These are phyloP conservation scores for Calcarisporium arbuscula DNA, from an alignment of 2,329 filamentous ascomycete genomes.

Conservation along the genomic window DNA sequence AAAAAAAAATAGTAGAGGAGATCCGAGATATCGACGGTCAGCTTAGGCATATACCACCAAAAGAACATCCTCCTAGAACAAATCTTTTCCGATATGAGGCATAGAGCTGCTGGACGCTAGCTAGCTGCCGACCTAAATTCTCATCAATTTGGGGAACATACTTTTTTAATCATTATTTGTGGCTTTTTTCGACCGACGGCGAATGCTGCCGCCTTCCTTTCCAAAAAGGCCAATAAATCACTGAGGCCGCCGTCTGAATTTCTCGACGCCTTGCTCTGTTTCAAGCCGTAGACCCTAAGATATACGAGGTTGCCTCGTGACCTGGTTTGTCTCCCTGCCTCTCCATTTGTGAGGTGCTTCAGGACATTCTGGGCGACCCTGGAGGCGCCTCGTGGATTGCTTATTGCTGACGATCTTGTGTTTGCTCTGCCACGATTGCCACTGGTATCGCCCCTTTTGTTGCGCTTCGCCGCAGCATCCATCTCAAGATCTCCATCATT, in stretches of 20 bases:
- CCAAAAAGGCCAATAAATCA: constrained; percentile 60
- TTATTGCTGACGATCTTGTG: constrained; percentile 18
- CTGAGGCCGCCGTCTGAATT: constrained; percentile 62
- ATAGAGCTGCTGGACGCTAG: too few relatives aligned
- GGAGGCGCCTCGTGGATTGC: constrained; percentile 22
- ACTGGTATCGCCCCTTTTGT: constrained; percentile 22
- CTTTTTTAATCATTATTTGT: constrained; percentile 65
- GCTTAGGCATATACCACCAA: too few relatives aligned
- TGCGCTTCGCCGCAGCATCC: constrained; percentile 33
- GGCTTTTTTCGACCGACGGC: constrained; percentile 36
- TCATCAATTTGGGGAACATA: constrained; percentile 51
- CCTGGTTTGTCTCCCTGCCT: constrained; percentile 20
- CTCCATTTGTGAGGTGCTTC: constrained; percentile 32
- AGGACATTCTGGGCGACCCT: constrained; percentile 37
- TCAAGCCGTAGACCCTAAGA: constrained; percentile 55
- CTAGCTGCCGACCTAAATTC: constrained; percentile 18
- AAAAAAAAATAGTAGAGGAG: too few relatives aligned
- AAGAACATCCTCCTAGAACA: too few relatives aligned
- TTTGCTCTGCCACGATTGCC: constrained; percentile 22
- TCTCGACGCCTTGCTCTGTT: constrained; percentile 59
- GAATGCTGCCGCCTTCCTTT: constrained; percentile 60
- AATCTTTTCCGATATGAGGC: too few relatives aligned
- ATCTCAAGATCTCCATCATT: constrained; percentile 56
- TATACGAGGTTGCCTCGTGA: constrained; percentile 20
- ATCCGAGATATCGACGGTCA: too few relatives aligned